Percentiles rank a stretch among this genome's conserved stretches.
Conservation (phyloP, 768 basidiomycete genomes). For the Naganishia antarctica region DNA sequence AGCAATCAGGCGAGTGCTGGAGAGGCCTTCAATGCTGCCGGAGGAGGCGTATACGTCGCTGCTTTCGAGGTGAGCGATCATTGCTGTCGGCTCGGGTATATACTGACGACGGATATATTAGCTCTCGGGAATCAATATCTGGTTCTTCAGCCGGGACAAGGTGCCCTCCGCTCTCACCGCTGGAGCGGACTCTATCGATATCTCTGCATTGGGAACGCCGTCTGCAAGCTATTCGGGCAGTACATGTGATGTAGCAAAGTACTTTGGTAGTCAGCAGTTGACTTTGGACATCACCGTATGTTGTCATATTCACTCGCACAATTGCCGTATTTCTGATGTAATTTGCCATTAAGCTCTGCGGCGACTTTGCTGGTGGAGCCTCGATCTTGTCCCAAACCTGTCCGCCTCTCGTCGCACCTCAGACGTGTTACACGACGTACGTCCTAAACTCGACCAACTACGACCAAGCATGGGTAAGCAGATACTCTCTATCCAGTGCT, state of each 20-base stretch:
- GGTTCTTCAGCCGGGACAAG: constrained; percentile 57
- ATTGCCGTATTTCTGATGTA: no score
- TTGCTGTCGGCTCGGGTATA: constrained; percentile 54
- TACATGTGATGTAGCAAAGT: constrained; percentile 25
- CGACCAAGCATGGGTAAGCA: constrained; percentile 21
- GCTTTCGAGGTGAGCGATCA: constrained; percentile 65
- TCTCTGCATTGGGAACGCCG: constrained; percentile 26
- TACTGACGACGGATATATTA: background rate
- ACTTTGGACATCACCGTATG: constrained; percentile 31
- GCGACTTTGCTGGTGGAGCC: constrained; percentile 24
- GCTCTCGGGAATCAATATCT: constrained; percentile 53
- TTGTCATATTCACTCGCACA: background rate
- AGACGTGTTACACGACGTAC: constrained; percentile 31
- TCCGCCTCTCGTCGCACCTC: constrained; percentile 10
- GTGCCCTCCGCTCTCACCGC: constrained; percentile 27
- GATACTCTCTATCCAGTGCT: background rate
- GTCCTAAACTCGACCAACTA: constrained; percentile 27
- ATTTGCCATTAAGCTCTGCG: constrained; percentile 20
- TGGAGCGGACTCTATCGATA: constrained; percentile 28
- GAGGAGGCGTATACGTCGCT: constrained; percentile 71
- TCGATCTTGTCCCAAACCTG: constrained; percentile 24
- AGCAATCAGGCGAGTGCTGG: constrained; percentile 59
- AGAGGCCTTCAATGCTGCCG: constrained; percentile 59
- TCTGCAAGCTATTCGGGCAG: constrained; percentile 16
- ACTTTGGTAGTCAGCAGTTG: constrained; percentile 39